Percentiles rank a stretch among this genome's conserved stretches.
Evolutionary conservation across 2,329 filamentous ascomycete genomes (phyloP).

Genomic region (Chalara sp.): DNA sequence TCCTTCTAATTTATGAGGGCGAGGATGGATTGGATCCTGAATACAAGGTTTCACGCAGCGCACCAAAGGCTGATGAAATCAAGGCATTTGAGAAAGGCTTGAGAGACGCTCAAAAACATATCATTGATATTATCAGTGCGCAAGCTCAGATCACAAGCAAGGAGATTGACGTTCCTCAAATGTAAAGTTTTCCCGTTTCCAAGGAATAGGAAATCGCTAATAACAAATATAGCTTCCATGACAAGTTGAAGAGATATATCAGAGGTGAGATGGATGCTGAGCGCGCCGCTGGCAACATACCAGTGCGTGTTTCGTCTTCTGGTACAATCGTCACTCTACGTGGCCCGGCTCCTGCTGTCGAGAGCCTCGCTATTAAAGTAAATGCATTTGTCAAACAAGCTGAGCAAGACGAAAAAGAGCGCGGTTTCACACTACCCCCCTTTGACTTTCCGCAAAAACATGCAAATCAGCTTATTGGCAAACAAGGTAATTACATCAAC

Average conservation of each 20-base stretch:
- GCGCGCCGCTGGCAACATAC: slow-evolving; percentile 51
- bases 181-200: slow-evolving; percentile 31
- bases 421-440: slow-evolving; percentile 68
- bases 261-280: slow-evolving; percentile 52
- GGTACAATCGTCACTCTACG: slow-evolving; percentile 64
- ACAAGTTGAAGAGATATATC: slow-evolving; percentile 56
- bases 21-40: slow-evolving; percentile 37
- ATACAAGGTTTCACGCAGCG: slow-evolving; percentile 49
- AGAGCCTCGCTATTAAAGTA: slow-evolving; percentile 66
- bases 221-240: slow-evolving; percentile 46
- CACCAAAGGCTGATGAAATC: slow-evolving; percentile 43
- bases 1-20: slow-evolving; percentile 72
- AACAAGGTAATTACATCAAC: slow-evolving; percentile 59
- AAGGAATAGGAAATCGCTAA: neutral
- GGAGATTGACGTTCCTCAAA: slow-evolving; percentile 51
- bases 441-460: slow-evolving; percentile 96
- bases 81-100: slow-evolving; percentile 48
- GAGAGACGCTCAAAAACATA: slow-evolving; percentile 48
- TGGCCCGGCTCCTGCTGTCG: slow-evolving; percentile 67
- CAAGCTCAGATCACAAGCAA: slow-evolving; percentile 47
- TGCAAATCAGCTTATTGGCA: slow-evolving; percentile 75
- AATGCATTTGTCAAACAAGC: slow-evolving; percentile 77
- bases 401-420: slow-evolving; percentile 88
- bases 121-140: slow-evolving; percentile 49
- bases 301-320: slow-evolving; percentile 50